Evolutionary conservation across 805 yeast species (phyloP).

Genomic region (Saccharomyces mikatae): DNA sequence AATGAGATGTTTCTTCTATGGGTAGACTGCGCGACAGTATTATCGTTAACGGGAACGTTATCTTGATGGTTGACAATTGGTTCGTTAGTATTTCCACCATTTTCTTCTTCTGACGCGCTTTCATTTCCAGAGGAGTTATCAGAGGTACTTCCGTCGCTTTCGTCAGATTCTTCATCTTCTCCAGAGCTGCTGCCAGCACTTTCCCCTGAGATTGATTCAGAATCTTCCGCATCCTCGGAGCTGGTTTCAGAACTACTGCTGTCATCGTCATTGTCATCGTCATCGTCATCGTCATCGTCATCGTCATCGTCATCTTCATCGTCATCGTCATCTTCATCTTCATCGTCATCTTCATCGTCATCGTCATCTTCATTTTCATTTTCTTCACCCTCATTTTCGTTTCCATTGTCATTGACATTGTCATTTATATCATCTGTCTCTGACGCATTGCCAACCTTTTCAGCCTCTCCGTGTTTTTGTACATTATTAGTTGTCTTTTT

Average conservation of each 20-base stretch:
- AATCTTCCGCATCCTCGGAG: constrained; percentile 1
- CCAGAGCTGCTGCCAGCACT: neutral
- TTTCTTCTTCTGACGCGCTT: constrained; percentile 8
- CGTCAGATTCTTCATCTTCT: constrained; percentile 4
- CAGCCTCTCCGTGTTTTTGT: neutral
- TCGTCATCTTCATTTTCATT: constrained; percentile 10
- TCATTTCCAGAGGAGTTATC: constrained; percentile 7
- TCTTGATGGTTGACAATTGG: neutral
- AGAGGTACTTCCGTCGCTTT: neutral
- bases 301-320: constrained; percentile 7
- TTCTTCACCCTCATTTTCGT: neutral
- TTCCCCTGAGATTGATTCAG: constrained; percentile 1
- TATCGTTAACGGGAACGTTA: neutral
- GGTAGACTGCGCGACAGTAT: neutral
- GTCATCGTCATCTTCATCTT: constrained; percentile 15
- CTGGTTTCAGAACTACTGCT: neutral
- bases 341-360: constrained; percentile 10
- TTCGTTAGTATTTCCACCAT: neutral
- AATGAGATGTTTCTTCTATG: constrained; percentile 11
- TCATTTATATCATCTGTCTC: constrained; percentile 19
- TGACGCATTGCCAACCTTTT: constrained; percentile 1
- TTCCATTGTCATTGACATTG: constrained; percentile 9
- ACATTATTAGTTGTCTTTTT: constrained; percentile 1
- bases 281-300: constrained; percentile 2
- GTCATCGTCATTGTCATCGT: constrained; percentile 1